phyloP scores from a whole-genome alignment of 2,329 filamentous ascomycete species.

The Calcarisporium arbuscula region DNA sequence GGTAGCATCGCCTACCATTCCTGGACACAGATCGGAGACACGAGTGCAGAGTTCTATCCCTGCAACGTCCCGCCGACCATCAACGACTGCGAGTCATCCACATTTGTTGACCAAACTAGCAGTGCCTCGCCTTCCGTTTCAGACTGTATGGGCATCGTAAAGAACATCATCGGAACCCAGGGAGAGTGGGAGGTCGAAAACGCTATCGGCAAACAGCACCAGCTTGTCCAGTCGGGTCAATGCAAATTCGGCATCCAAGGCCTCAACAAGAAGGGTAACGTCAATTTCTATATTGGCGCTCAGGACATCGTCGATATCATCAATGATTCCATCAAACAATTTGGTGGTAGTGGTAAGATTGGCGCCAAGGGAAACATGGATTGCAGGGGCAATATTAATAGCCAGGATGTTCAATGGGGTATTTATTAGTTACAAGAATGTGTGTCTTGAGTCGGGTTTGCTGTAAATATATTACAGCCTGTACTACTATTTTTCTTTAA shows the following conservation, averaged over 20 bases:
- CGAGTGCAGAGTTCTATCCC: constrained; percentile 22
- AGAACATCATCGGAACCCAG: constrained; percentile 20
- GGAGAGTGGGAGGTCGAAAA: constrained; percentile 3
- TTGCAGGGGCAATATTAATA: constrained; percentile 19
- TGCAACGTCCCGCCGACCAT: constrained; percentile 21
- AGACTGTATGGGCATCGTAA: constrained; percentile 29
- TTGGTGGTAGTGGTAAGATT: constrained; percentile 21
- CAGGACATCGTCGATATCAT: constrained; percentile 31
- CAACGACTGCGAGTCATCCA: constrained; percentile 22
- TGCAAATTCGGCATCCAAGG: constrained; percentile 28
- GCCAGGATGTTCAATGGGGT: constrained; percentile 7
- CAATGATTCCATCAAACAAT: constrained; percentile 20
- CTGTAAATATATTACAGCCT: too few species aligned
- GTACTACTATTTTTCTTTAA: too few species aligned
- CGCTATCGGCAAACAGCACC: constrained; percentile 13
- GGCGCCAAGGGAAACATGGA: constrained; percentile 27
- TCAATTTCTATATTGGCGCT: constrained; percentile 24
- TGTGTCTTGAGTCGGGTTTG: too few species aligned
- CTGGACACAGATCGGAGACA: too few species aligned
- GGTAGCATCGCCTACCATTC: constrained; percentile 22
- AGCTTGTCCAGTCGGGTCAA: constrained; percentile 18
- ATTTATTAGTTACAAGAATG: too few species aligned
- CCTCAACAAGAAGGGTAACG: constrained; percentile 17
- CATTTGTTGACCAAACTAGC: constrained; percentile 26
- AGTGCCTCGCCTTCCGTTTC: constrained; percentile 23